Base-by-base conservation (phyloP, 176 grass and related monocot genomes). In the Pontederia paniculata region DNA sequence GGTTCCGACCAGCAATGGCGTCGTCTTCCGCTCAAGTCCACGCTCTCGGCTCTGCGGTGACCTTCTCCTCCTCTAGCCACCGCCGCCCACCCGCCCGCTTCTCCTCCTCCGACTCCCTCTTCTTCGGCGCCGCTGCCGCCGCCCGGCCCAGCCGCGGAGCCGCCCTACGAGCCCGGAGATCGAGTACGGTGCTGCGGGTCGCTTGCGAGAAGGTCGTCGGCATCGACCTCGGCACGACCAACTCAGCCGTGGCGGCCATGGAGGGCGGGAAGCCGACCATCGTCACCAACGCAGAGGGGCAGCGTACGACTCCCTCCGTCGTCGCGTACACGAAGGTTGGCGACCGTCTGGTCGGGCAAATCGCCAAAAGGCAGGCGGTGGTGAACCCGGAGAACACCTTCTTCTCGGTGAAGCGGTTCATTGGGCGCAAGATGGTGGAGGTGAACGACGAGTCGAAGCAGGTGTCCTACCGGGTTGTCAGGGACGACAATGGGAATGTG, bases 211-310 rank as follows among this genome's bases (percentile, higher is more conserved):
- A 84, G 74, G 86, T 84, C 8, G 81, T 85, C 0, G 81, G 86
- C 12, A 89, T 89, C 74, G 86, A 89, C 66, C 86, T 89, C 21
- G 86, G 86, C 31, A 89, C 86, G 42, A 85, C 86, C n/a, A 89
- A 89, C 66, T 89, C 81, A 17, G 86, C 81, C 4, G 86, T 89
- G 15, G 80, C 86, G 12, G 81, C 82, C 2, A 84, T 86, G 81
- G 87, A 91, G 59, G 87, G 87, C 9, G 82, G 87, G 68, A 82
- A 86, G 75, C 81, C 82, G 52, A 86, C 81, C 0, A 85, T 91
- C 78, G 82, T 86, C n/a, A 79, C 87, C 31, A 91, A 91, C 63
- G 81, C 87, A 15, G 87, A 91, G 82, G 87, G 82, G 5, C 74
- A 79, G 72, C 75, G 87, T 31, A 91, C 87, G 52, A 91, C 82